phyloP scores from a whole-genome alignment of 1,139 yeast genomes.

The Kodamaea suecica region DNA sequence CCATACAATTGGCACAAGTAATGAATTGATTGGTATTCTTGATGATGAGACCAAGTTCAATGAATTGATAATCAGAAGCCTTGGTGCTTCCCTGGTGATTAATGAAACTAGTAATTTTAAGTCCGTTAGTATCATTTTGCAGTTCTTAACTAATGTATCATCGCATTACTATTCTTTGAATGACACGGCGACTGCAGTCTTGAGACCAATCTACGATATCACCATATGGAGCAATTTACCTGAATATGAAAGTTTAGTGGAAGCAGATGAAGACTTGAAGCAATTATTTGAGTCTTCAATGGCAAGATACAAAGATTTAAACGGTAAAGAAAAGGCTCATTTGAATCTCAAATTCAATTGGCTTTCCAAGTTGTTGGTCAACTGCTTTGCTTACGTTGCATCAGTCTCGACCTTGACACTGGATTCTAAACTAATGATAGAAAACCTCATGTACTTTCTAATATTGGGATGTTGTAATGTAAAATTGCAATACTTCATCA shows the following conservation, averaged over 20 bases:
- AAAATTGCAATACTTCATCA: neutral
- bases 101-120: conserved; percentile 7
- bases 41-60: conserved; percentile 10
- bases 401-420: neutral
- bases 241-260: conserved; percentile 5
- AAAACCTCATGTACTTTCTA: conserved; percentile 1
- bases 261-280: conserved; percentile 1
- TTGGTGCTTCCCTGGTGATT: conserved; percentile 8
- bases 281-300: conserved; percentile 4
- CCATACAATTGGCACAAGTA: neutral
- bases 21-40: neutral
- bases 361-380: conserved; percentile 3
- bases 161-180: conserved; percentile 3
- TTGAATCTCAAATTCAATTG: conserved; percentile 4
- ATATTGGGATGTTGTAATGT: neutral
- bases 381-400: neutral
- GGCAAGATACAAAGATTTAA: conserved; percentile 5
- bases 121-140: conserved; percentile 5
- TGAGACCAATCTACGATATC: conserved; percentile 35
- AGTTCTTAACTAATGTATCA: conserved; percentile 4
- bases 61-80: conserved; percentile 10
- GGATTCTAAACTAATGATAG: conserved; percentile 2
- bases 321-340: conserved; percentile 3
- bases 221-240: conserved; percentile 31
- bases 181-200: neutral